Percentiles rank a stretch among this genome's conserved stretches.
These are phyloP conservation scores for Lachnellula willkommii DNA, from an alignment of 2,329 filamentous ascomycete genomes.

Conservation along the genomic window DNA sequence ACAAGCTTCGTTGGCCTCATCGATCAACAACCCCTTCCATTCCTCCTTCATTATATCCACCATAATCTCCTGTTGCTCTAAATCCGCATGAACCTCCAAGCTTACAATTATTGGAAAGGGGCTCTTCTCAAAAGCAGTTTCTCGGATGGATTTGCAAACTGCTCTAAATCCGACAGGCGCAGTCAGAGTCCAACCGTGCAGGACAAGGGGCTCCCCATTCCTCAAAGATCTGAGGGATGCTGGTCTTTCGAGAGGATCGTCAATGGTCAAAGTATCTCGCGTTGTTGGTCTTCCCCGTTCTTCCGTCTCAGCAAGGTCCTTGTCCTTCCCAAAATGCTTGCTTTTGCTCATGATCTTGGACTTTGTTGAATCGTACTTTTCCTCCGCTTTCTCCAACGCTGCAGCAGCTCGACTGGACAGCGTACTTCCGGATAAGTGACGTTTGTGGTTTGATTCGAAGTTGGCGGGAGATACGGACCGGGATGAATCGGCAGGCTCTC, in stretches of 20 bases:
- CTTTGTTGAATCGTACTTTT: constrained; percentile 26
- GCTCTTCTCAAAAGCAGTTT: constrained; percentile 71
- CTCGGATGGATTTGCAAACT: constrained; percentile 73
- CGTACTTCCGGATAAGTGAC: constrained; percentile 28
- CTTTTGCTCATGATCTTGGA: not conserved
- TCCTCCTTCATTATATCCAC: constrained; percentile 89
- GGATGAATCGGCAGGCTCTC: constrained; percentile 38
- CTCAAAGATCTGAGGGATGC: constrained; percentile 24
- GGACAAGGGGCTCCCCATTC: constrained; percentile 66
- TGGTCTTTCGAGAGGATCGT: constrained; percentile 23
- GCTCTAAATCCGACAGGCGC: constrained; percentile 80
- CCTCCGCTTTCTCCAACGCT: constrained; percentile 25
- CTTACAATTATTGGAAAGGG: constrained; percentile 84
- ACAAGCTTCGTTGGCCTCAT: constrained; percentile 42
- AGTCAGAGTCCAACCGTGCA: constrained; percentile 83
- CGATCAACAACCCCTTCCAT: constrained; percentile 72
- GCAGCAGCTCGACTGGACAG: constrained; percentile 29
- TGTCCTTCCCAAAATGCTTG: not conserved
- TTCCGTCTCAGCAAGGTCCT: constrained; percentile 1
- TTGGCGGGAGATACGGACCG: constrained; percentile 31
- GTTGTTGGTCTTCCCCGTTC: constrained; percentile 13
- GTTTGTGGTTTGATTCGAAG: constrained; percentile 38
- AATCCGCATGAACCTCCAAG: constrained; percentile 80
- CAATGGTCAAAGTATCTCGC: constrained; percentile 13
- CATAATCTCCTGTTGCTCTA: constrained; percentile 84